Base-by-base conservation (phyloP, 805 yeast species). In the Saturnispora dispora region DNA sequence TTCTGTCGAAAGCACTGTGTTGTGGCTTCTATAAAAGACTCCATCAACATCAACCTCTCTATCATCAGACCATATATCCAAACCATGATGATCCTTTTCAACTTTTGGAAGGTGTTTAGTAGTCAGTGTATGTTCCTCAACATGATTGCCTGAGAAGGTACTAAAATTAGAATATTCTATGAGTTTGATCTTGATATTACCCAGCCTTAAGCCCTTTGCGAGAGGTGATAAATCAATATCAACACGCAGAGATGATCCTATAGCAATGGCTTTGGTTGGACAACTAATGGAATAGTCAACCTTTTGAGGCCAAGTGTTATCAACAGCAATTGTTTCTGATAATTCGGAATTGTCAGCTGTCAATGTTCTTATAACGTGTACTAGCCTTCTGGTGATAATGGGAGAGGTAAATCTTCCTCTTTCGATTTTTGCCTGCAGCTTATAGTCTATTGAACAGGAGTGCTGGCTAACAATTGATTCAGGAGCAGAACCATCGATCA, bases 241-340 rank as follows among this genome's bases (percentile, higher is more conserved):
- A 6, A 91, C 75, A 2, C 88, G 85, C 5, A 85, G 72, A 0
- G 79, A 70, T 0, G 96, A 82, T 1, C 99, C 99, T 42, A 93
- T 82, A 0, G 98, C 95, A 23, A 88, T 77, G 0, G 97, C 96
- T 60, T 87, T 83, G 25, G 88, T 75, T 0, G 98, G 97, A 5
- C 87, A 82, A 49, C 87, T 84, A 53, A 93, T 80, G 3, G 88
- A 78, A 65, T 91, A 91, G 61, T 91, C 97, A 32, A 91, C 88
- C 63, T 93, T 93, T 45, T 81, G 72, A 2, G 98, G 97, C 98
- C 98, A 91, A 1, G 90, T 83, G 64, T 91, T 91, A 62, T 89
- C 96, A 32, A 91, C 95, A 0, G 95, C 87, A 59, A 90, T 86
- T 0, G 98, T 88, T 65, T 91, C 97, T 0, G 95, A 77, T 23